These are phyloP conservation scores for Terana coerulea DNA, from an alignment of 768 basidiomycete species.

Conservation along the genomic window DNA sequence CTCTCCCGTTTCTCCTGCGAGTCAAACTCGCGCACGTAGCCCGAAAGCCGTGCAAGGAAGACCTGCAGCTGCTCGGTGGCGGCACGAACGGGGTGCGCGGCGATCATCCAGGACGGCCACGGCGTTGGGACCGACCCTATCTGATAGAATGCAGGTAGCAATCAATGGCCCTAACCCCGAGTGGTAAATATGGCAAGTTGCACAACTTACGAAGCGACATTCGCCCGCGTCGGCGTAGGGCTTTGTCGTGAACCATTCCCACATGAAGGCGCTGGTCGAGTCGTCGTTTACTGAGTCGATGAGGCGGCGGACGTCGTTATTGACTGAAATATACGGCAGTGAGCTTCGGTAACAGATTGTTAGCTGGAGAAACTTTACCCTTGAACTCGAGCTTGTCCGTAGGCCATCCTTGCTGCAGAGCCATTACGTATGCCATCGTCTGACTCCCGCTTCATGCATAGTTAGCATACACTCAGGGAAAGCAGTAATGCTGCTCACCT, in stretches of 20 bases:
- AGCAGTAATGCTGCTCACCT: constrained; percentile 45
- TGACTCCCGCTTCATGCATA: constrained; percentile 59
- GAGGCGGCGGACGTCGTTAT: constrained; percentile 77
- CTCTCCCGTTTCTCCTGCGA: constrained; percentile 51
- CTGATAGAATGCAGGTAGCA: constrained; percentile 20
- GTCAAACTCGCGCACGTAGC: constrained; percentile 65
- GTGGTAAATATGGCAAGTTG: not conserved
- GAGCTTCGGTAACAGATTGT: not conserved
- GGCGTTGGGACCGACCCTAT: constrained; percentile 87
- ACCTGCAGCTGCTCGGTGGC: constrained; percentile 40
- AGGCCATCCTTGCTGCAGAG: constrained; percentile 81
- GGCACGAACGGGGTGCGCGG: constrained; percentile 72
- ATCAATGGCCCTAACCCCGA: not conserved
- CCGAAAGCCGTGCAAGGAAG: constrained; percentile 65
- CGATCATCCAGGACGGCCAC: constrained; percentile 97
- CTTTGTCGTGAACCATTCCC: constrained; percentile 91
- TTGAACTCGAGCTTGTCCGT: constrained; percentile 62
- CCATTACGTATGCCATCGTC: constrained; percentile 96
- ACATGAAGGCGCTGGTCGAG: constrained; percentile 88
- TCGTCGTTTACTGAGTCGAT: constrained; percentile 86
- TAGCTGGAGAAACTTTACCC: constrained; percentile 38
- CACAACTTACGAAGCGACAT: constrained; percentile 73
- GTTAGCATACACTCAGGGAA: not conserved
- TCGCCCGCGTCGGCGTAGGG: constrained; percentile 77
- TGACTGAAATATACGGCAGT: constrained; percentile 43